Evolutionary conservation across 176 grass and related monocot genomes (phyloP), one percentile per base, ranked within the genome.

Genomic region (Dendrocalamus sinicus): DNA sequence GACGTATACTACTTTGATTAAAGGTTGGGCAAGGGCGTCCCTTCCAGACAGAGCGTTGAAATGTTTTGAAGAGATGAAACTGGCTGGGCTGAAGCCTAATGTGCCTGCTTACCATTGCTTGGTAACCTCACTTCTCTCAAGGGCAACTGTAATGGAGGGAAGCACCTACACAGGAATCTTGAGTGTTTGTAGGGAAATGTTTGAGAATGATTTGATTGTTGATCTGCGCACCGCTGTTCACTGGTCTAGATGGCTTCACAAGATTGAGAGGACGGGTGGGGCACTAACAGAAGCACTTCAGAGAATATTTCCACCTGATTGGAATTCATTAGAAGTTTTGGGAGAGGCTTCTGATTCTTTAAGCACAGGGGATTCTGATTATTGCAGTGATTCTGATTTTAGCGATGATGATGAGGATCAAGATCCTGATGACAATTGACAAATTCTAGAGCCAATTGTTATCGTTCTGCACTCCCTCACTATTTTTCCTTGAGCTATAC

Each of bases 1-100:
- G 86, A 99, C 96, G 19, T 94, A 94, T 80, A 99, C 93, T 79
- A 96, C 96, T 67, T 81, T 99, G 83, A 96, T 96, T 78, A 99
- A 92, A 92, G 93, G 96, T 40, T 99, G 93, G 96, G 88, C 93
- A 59, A 89, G 86, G 41, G 90, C 83, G 48, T 90, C 96, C 23
- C 92, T 88, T 78, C 93, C 96, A 64, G 96, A 95, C 72, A 99
- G 87, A 84, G 93, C 93, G 4, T 81, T 99, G 50, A 86, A 87
- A 89, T 96, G 86, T 80, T 98, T 98, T 66, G 89, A 91, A 80
- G 91, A 94, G 74, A 94, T 96, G 91, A 99, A 99, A 88, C 60
- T 46, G 43, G 77, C 66, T 50, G 93, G 92, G 53, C 59, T 94
- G 32, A 75, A 85, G 59, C 96, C 94, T 72, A 93, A 96, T 72